Conservation (phyloP, 306 rosid species). For the Glycyrrhiza uralensis region DNA sequence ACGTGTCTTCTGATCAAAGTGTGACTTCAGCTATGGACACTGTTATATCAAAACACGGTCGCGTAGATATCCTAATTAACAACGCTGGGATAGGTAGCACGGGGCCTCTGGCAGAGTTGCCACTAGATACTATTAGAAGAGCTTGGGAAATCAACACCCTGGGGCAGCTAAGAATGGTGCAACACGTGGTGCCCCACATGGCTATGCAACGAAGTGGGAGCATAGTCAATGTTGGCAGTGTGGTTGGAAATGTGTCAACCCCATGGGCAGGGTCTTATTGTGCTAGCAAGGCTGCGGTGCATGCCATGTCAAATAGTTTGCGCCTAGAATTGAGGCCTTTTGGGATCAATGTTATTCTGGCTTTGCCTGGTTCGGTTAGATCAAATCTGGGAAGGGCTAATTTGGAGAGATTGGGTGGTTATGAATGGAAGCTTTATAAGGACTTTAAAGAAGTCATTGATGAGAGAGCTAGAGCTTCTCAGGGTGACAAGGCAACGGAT, state of each 20-base stretch:
- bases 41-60: slow-evolving; percentile 51
- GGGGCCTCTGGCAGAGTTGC: slow-evolving; percentile 77
- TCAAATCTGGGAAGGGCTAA: slow-evolving; percentile 67
- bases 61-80: slow-evolving; percentile 60
- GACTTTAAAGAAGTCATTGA: slow-evolving; percentile 54
- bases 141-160: slow-evolving; percentile 76
- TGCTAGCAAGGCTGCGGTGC: slow-evolving; percentile 63
- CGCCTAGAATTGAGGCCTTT: slow-evolving; percentile 71
- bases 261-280: slow-evolving; percentile 93
- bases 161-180: slow-evolving; percentile 73
- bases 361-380: slow-evolving; percentile 67
- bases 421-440: slow-evolving; percentile 66
- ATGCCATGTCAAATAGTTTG: slow-evolving; percentile 61
- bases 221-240: slow-evolving; percentile 70
- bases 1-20: slow-evolving; percentile 62
- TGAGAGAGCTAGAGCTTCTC: slow-evolving; percentile 76
- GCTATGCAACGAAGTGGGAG: slow-evolving; percentile 47
- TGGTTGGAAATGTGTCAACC: slow-evolving; percentile 63
- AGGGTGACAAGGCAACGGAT: slow-evolving; percentile 58
- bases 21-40: slow-evolving; percentile 45
- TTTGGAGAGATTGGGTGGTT: slow-evolving; percentile 31
- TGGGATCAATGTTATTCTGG: slow-evolving; percentile 65
- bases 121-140: slow-evolving; percentile 46
- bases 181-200: slow-evolving; percentile 81
- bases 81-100: slow-evolving; percentile 76